phyloP scores from a whole-genome alignment of 768 basidiomycete genomes.

The Cystobasidium onofrii region DNA sequence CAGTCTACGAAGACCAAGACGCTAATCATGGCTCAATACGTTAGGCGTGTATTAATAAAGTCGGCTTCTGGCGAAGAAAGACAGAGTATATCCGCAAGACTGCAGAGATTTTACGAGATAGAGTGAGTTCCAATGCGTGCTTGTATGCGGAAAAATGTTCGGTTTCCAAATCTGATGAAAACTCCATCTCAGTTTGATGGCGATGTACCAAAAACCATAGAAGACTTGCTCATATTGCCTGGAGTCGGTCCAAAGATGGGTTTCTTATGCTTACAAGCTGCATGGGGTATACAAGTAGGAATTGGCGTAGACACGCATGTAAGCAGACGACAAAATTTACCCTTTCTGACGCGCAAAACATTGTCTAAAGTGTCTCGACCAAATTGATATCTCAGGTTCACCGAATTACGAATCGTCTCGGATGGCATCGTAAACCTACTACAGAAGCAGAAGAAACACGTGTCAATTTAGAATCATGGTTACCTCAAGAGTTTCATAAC shows the following conservation, averaged over 20 bases:
- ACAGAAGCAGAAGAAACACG: constrained; percentile 81
- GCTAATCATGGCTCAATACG: too few species aligned
- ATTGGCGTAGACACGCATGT: constrained; percentile 97
- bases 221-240: constrained; percentile 73
- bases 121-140: too few species aligned
- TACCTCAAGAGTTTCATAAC: constrained; percentile 39
- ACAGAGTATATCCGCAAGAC: constrained; percentile 50
- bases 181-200: constrained; percentile 65
- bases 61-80: constrained; percentile 87
- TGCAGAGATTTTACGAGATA: constrained; percentile 53
- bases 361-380: background rate
- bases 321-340: background rate
- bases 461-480: constrained; percentile 45
- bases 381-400: constrained; percentile 48
- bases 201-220: constrained; percentile 81
- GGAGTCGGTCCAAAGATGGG: constrained; percentile 98
- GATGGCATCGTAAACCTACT: constrained; percentile 81
- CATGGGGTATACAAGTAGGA: constrained; percentile 49
- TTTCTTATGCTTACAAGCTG: constrained; percentile 52
- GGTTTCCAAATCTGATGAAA: background rate
- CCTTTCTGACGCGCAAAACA: background rate
- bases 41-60: constrained; percentile 68
- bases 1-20: too few species aligned
- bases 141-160: background rate
- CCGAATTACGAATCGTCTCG: constrained; percentile 81